Evolutionary conservation across 1,139 yeast species (phyloP).

Genomic region (Insectozyma bohioensis): DNA sequence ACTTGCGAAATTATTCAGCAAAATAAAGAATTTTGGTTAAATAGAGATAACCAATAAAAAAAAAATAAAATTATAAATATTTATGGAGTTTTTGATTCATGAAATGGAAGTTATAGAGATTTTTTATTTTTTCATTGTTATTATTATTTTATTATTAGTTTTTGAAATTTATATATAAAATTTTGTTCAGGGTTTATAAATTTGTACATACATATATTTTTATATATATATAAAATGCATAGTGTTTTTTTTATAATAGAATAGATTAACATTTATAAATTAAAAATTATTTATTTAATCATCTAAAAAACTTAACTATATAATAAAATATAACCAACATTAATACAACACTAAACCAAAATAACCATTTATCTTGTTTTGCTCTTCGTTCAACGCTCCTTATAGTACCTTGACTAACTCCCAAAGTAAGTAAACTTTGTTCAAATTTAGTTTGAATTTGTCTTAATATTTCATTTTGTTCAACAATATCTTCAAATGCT

Average conservation of each 20-base stretch:
- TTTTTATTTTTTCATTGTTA: too few relatives aligned
- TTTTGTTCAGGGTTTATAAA: too few relatives aligned
- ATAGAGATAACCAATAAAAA: constrained; percentile 1
- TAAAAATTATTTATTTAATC: too few relatives aligned
- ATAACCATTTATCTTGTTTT: constrained; percentile 84
- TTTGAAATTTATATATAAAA: too few relatives aligned
- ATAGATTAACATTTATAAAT: too few relatives aligned
- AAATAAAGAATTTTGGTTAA: constrained; percentile 47
- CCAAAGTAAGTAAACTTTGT: constrained; percentile 73
- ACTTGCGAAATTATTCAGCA: constrained; percentile 47
- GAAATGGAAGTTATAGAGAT: too few relatives aligned
- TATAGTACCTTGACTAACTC: constrained; percentile 85
- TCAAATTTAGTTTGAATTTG: constrained; percentile 65
- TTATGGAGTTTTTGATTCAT: too few relatives aligned
- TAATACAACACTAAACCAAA: constrained; percentile 70
- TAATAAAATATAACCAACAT: constrained; percentile 70
- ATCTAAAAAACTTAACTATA: constrained; percentile 62
- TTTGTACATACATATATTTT: too few relatives aligned
- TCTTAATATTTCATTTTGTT: constrained; percentile 73
- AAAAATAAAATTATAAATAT: too few relatives aligned
- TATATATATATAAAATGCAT: too few relatives aligned
- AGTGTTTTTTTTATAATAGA: too few relatives aligned
- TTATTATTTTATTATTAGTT: too few relatives aligned
- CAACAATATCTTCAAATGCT: constrained; percentile 83
- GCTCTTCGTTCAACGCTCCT: constrained; percentile 79